Conservation (phyloP, 257 asterid species). For the Nicotiana obtusifolia region DNA sequence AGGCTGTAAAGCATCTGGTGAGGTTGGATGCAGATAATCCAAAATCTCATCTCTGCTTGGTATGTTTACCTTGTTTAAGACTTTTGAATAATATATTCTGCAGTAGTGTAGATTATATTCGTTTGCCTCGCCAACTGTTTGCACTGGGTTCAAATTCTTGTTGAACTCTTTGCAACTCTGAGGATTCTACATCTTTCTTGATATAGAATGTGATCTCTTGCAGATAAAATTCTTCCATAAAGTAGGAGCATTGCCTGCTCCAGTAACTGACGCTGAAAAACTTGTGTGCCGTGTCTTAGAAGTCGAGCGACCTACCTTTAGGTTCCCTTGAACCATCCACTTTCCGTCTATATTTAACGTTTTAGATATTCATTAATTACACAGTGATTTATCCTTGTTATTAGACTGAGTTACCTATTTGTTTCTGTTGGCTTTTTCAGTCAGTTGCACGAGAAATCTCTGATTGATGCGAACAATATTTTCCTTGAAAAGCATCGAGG, state of each 20-base stretch:
- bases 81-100: constrained; percentile 1
- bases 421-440: constrained; percentile 32
- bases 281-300: constrained; percentile 77
- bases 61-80: constrained; percentile 28
- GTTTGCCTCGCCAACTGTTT: background rate
- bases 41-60: constrained; percentile 83
- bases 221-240: constrained; percentile 79
- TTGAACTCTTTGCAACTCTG: background rate
- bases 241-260: constrained; percentile 66
- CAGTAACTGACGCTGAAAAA: constrained; percentile 66
- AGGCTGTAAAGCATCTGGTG: constrained; percentile 82
- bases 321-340: constrained; percentile 37
- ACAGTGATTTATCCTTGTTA: constrained; percentile 9
- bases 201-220: constrained; percentile 13
- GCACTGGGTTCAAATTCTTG: background rate
- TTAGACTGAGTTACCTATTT: constrained; percentile 8
- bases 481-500: constrained; percentile 82
- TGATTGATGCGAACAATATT: constrained; percentile 58
- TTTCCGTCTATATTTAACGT: background rate
- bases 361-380: background rate
- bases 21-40: constrained; percentile 76
- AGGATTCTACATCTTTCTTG: background rate
- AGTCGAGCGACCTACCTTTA: constrained; percentile 65
- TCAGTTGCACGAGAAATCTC: constrained; percentile 77
- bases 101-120: background rate